Base-by-base conservation (phyloP, 2,329 filamentous ascomycete species). In the Boeremia lycopersici region DNA sequence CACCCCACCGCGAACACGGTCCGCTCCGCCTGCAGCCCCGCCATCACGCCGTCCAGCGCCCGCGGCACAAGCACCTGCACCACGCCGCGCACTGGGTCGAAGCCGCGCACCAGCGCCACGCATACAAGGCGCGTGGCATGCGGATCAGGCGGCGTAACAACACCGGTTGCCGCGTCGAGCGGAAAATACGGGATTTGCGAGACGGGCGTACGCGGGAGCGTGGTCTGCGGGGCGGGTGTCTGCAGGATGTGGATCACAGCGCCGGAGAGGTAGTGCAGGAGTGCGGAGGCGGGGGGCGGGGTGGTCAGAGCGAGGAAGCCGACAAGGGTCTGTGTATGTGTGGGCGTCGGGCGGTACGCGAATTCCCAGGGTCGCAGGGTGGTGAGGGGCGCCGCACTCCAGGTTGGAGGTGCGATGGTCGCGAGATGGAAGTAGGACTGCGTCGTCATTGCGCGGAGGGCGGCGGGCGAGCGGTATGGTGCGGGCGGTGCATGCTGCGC, bases 341-440 rank as follows among this genome's bases (percentile, higher is more conserved):
- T 69, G 83, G 5, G 74, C 48, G 1, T 68, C 13, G 82, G 82
- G 0, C 73, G 73, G 63, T 90, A 93, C 4, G 73, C 76, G 23
- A 92, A 84, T 33, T 84, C 74, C 80, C 85, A 87, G 0, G 89
- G 89, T 0, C 79, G 71, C 7, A 82, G 63, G 0, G 78, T 75
- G 1, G 84, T 84, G 8, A 93, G 74, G 0, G 88, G 82, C 0
- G 75, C 77, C 0, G 79, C 56, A 46, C 81, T 76, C 83, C 86
- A 90, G 39, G 68, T 72, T 17, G 73, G 48, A 23, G 2, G 25
- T 15, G 38, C 17, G 46, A 31, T 60, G 56, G 15, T 35, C 15
- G 15, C 13, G 43, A 60, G 68, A 68, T 93, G 90, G 65, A 93
- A 91, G 64, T 93, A 93, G 0, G 89, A 87, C 81, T 91, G 87